These are phyloP conservation scores for Sideroxylon spinosum DNA, from an alignment of 179 eudicot genomes.

Conservation along the genomic window DNA sequence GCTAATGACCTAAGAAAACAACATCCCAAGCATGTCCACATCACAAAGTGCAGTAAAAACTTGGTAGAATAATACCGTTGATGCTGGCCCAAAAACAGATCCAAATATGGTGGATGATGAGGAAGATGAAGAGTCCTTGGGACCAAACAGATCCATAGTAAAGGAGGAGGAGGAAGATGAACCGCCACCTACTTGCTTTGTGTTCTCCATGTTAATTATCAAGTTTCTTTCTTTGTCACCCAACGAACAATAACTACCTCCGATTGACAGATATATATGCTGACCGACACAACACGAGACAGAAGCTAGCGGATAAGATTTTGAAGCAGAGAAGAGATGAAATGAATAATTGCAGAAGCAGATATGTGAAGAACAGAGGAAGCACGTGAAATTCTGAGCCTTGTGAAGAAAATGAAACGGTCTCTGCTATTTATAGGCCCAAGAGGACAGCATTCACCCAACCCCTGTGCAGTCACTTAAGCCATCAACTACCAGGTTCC, in stretches of 20 bases:
- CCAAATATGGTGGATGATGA: constrained; percentile 37
- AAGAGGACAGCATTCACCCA: neutral
- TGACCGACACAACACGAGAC: constrained; percentile 10
- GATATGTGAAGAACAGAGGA: constrained; percentile 6
- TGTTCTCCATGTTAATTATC: constrained; percentile 29
- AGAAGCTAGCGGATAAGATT: constrained; percentile 17
- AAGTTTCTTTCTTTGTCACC: neutral
- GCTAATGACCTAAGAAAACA: neutral
- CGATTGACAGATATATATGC: neutral
- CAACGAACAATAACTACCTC: constrained; percentile 18
- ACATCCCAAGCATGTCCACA: neutral
- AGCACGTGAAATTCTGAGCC: constrained; percentile 11
- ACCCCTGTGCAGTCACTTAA: no score
- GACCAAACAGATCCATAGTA: constrained; percentile 68
- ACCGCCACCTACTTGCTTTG: constrained; percentile 24
- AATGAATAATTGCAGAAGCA: neutral
- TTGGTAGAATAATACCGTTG: constrained; percentile 23
- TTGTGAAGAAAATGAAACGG: constrained; percentile 21
- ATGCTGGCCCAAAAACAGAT: constrained; percentile 48
- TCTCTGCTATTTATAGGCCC: constrained; percentile 20
- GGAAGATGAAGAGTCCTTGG: constrained; percentile 37
- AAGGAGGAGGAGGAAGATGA: constrained; percentile 46
- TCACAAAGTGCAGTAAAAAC: neutral
- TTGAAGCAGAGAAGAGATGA: neutral
- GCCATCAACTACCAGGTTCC: no score